phyloP scores from a whole-genome alignment of 202 grass and related monocot genomes.

The Miscanthus sacchariflorus region DNA sequence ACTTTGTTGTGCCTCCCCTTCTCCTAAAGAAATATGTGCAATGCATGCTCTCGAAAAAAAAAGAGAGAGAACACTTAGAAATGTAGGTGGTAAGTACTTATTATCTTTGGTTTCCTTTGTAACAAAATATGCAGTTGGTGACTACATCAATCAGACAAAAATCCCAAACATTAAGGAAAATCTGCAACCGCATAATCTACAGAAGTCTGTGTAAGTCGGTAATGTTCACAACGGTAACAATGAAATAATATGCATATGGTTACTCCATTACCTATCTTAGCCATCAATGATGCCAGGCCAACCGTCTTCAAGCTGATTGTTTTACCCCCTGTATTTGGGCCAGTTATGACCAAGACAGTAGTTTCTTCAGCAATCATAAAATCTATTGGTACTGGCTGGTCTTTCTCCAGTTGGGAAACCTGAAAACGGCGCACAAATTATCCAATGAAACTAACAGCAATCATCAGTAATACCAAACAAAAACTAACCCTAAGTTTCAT shows the following conservation, averaged over 20 bases:
- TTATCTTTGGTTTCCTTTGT: constrained; percentile 27
- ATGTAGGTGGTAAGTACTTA: neutral
- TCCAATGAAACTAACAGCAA: constrained; percentile 39
- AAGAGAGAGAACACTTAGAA: constrained; percentile 19
- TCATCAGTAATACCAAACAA: constrained; percentile 4
- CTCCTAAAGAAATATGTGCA: neutral
- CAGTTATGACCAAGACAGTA: constrained; percentile 81
- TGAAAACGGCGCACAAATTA: constrained; percentile 55
- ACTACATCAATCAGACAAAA: constrained; percentile 14
- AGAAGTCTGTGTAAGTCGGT: constrained; percentile 14
- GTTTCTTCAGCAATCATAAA: constrained; percentile 80
- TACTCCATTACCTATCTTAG: constrained; percentile 68
- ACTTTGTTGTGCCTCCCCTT: neutral
- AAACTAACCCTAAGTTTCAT: constrained; percentile 75
- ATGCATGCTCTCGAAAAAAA: constrained; percentile 13
- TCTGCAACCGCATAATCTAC: neutral
- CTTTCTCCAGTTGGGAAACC: constrained; percentile 72
- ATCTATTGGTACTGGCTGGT: constrained; percentile 67
- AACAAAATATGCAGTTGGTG: constrained; percentile 21
- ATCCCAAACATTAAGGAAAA: constrained; percentile 18
- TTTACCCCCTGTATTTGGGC: constrained; percentile 87
- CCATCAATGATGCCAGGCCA: constrained; percentile 81
- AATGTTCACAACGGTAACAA: constrained; percentile 11
- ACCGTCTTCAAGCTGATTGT: constrained; percentile 89
- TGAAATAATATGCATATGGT: constrained; percentile 20